A percentile compares a stretch with the other conserved stretches of the same genome.
Evolutionary conservation across 257 asterid species (phyloP).

Genomic region (Nicotiana otophora): DNA sequence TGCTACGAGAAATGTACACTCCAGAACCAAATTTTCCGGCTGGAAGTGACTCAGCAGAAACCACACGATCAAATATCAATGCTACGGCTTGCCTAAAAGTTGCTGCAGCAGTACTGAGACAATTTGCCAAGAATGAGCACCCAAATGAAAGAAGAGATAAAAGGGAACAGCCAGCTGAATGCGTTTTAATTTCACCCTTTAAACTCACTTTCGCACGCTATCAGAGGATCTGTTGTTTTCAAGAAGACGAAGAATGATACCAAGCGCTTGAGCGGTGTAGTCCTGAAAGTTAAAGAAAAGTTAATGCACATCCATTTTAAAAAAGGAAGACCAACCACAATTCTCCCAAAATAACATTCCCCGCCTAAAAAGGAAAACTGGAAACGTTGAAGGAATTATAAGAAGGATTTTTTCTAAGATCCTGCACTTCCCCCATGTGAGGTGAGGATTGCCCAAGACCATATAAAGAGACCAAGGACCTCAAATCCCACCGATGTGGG

Average conservation of each 20-base stretch:
- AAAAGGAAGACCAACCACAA: conserved; percentile 1
- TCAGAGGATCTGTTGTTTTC: conserved; percentile 92
- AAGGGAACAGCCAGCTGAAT: conserved; percentile 1
- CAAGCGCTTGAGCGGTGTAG: conserved; percentile 81
- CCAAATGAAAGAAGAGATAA: background rate
- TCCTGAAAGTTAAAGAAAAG: conserved; percentile 49
- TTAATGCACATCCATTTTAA: conserved; percentile 21
- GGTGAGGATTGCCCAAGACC: no score
- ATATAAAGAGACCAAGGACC: no score
- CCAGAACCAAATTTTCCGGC: conserved; percentile 82
- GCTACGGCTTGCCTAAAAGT: conserved; percentile 99
- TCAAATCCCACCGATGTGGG: no score
- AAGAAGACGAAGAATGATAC: conserved; percentile 91
- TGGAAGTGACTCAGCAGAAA: conserved; percentile 78
- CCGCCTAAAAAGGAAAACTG: background rate
- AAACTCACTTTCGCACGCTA: conserved; percentile 91
- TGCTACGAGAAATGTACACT: conserved; percentile 71
- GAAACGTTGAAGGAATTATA: background rate
- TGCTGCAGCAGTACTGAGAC: conserved; percentile 98
- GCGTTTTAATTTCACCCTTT: background rate
- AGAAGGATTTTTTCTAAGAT: background rate
- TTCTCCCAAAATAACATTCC: background rate
- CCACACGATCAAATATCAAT: conserved; percentile 84
- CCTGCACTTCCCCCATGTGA: background rate
- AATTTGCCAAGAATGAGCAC: conserved; percentile 19